Evolutionary conservation across 768 basidiomycete species (phyloP).

Genomic region (Russula ochroleuca): DNA sequence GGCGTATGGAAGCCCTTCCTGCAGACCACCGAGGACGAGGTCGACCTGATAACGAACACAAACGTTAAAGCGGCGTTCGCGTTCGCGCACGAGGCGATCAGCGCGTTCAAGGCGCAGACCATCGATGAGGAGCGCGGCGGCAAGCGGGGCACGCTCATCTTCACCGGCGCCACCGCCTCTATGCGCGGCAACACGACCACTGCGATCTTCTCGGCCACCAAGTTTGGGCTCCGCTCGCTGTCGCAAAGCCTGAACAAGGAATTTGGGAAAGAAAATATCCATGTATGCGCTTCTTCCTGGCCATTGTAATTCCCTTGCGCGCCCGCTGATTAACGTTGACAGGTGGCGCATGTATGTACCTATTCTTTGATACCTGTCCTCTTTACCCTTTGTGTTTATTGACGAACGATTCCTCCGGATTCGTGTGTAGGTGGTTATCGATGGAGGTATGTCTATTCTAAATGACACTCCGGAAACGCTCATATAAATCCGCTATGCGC

Average conservation of each 20-base stretch:
- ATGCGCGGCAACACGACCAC: conserved; percentile 39
- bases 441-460: conserved; percentile 44
- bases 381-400: not conserved
- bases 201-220: conserved; percentile 41
- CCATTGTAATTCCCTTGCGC: too few relatives aligned
- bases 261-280: conserved; percentile 44
- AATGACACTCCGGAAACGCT: too few relatives aligned
- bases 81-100: conserved; percentile 37
- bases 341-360: conserved; percentile 15
- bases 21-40: conserved; percentile 38
- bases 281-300: conserved; percentile 31
- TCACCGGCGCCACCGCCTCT: conserved; percentile 45
- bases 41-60: conserved; percentile 32
- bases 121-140: conserved; percentile 32
- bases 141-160: conserved; percentile 41
- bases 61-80: conserved; percentile 41
- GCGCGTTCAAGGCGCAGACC: conserved; percentile 35
- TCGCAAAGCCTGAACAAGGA: conserved; percentile 44
- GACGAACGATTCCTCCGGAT: not conserved
- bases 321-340: not conserved
- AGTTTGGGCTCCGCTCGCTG: conserved; percentile 41
- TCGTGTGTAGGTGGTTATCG: conserved; percentile 54
- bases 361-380: not conserved
- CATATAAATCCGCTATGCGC: not conserved
- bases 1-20: conserved; percentile 40